Conservation (phyloP, 2,329 filamentous ascomycete genomes). For the Trichoderma endophyticum region DNA sequence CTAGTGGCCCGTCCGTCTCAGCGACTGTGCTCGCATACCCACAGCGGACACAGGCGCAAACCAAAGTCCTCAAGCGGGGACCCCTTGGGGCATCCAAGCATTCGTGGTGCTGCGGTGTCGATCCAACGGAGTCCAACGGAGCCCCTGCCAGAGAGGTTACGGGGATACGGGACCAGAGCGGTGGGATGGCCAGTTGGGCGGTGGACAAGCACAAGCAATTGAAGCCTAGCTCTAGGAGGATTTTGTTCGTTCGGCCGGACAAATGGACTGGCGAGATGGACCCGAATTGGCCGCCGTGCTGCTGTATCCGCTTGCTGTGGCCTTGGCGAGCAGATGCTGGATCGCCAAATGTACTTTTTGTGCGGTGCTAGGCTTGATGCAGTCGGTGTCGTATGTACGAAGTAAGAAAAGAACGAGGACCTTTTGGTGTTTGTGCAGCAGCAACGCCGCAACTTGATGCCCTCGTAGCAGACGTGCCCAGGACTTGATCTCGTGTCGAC, state of each 20-base stretch:
- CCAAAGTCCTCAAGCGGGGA: conserved; percentile 14
- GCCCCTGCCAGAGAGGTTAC: not conserved
- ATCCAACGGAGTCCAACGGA: conserved; percentile 17
- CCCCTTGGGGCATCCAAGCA: conserved; percentile 8
- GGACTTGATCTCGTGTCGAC: not conserved
- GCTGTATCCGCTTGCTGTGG: not conserved
- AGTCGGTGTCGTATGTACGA: not conserved
- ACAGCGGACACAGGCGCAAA: conserved; percentile 15
- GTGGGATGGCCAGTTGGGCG: conserved; percentile 5
- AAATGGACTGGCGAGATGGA: conserved; percentile 12
- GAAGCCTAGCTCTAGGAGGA: not conserved
- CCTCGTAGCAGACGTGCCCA: not conserved
- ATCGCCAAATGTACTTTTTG: not conserved
- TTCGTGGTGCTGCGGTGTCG: conserved; percentile 16
- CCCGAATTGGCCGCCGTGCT: not conserved
- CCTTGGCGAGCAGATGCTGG: not conserved
- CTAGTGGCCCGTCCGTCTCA: not conserved
- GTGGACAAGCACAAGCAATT: not conserved
- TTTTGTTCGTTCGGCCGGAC: conserved; percentile 17
- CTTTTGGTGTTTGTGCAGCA: not conserved
- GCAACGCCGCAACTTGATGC: not conserved
- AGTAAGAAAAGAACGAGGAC: not conserved
- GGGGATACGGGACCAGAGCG: conserved; percentile 6
- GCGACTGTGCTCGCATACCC: not conserved
- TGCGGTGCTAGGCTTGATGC: not conserved